Conservation (phyloP, 2,329 filamentous ascomycete species). For the Colletotrichum siamense region DNA sequence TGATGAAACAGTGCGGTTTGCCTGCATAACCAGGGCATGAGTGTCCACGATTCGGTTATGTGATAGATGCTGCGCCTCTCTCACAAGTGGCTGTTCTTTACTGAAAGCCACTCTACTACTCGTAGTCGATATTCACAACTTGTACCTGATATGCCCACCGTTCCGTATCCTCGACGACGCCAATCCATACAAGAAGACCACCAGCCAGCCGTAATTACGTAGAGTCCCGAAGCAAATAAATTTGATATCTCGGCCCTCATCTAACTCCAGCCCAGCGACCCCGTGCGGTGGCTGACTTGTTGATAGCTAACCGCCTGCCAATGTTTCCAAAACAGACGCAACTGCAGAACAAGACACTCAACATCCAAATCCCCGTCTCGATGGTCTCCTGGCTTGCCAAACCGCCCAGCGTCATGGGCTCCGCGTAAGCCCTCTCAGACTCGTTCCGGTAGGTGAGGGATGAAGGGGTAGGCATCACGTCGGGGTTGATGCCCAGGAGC, state of each 20-base stretch:
- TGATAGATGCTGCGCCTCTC: background rate
- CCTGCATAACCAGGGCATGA: background rate
- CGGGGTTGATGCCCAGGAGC: constrained; percentile 77
- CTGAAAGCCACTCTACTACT: background rate
- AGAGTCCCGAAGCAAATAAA: background rate
- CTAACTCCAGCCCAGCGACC: constrained; percentile 43
- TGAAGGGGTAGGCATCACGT: constrained; percentile 75
- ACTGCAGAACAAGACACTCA: constrained; percentile 93
- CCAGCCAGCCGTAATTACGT: too few relatives aligned
- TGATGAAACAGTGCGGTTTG: background rate
- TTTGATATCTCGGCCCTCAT: background rate
- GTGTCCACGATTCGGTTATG: background rate
- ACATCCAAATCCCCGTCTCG: constrained; percentile 84
- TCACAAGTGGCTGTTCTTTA: background rate
- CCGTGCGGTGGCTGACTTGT: constrained; percentile 42
- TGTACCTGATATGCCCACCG: background rate
- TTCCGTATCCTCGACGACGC: background rate
- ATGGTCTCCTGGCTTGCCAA: constrained; percentile 67
- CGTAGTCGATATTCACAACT: background rate
- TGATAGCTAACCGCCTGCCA: constrained; percentile 76
- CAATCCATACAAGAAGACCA: background rate
- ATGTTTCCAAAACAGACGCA: constrained; percentile 97
- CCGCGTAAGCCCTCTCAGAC: constrained; percentile 21
- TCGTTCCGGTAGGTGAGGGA: constrained; percentile 36
- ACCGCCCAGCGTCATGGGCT: constrained; percentile 51